Base-by-base conservation (phyloP, 192 early-diverging fungal species). In the Martensiomyces pterosporus region DNA sequence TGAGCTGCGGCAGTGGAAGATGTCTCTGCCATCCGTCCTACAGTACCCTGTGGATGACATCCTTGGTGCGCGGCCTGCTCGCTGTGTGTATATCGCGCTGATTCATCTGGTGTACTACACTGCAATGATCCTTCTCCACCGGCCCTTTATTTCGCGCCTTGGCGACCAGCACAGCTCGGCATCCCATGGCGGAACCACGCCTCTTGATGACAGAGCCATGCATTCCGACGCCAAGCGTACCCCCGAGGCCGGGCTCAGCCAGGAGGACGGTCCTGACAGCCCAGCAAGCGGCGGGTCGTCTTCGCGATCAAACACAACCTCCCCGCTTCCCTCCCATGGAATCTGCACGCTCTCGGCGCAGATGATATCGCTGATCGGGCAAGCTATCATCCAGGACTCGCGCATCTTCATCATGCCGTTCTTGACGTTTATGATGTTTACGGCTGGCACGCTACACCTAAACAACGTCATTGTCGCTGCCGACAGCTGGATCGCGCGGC, bases 331-430 rank as follows among this genome's bases (percentile, higher is more conserved):
- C 0, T 74, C 71, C 23, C 71, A 74, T 27, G 60, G 59, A 8
- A 74, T 74, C n/a, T 74, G 71, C 26, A 74, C 71, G 2, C 39
- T 74, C n/a, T 74, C 71, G 16, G 71, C 71, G 24, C 71, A 74
- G 24, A 67, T 74, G 59, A 74, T 67, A 10, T 59, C 64, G 40
- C 51, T 67, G 19, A 64, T 67, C 4, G 63, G 63, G 12, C 60
- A 66, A 37, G 63, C 52, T 13, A 64, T 75, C 18, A 55, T 64
- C 16, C 63, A 62, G 39, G 64, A 75, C 52, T 67, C 71, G 43
- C 50, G 55, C 24, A 52, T 67, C 5, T 62, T 63, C 40, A 75
- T 75, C 32, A 75, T 75, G 71, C 71, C 71, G 2, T 75, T 75
- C 40, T 24, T 67, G 37, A 75, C 71, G 8, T 75, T 75, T 42